Percentiles rank a stretch among this genome's conserved stretches.
These are phyloP conservation scores for Colletotrichum kahawae DNA, from an alignment of 2,329 filamentous ascomycete species.

Conservation along the genomic window DNA sequence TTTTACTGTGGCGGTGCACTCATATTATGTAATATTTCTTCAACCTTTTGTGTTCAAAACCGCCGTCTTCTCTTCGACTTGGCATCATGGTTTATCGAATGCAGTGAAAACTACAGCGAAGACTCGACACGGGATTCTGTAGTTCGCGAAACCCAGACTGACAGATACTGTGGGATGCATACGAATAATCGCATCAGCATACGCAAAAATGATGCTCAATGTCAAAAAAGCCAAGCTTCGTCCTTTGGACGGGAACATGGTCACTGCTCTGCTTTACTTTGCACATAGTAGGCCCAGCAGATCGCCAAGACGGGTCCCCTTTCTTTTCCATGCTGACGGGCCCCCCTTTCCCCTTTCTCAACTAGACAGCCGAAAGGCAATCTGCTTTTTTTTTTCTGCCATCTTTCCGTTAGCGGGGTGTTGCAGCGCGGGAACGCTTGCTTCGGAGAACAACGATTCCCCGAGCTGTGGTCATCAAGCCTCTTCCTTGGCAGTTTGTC, in stretches of 20 bases:
- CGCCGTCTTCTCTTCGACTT: not conserved
- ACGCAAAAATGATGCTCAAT: not conserved
- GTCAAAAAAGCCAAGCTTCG: not conserved
- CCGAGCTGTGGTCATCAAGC: not conserved
- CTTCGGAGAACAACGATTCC: not conserved
- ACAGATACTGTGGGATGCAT: not conserved
- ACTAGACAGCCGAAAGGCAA: not conserved
- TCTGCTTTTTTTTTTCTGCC: not conserved
- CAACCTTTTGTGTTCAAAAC: not conserved
- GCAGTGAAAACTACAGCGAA: not conserved
- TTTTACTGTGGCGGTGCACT: not conserved
- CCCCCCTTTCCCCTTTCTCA: not conserved
- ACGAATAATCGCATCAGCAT: not conserved
- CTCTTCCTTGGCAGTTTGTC: not conserved
- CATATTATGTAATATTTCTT: not conserved
- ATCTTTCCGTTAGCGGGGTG: not conserved
- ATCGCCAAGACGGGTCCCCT: constrained; percentile 7
- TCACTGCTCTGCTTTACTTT: not conserved
- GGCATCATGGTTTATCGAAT: not conserved
- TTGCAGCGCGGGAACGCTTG: not conserved
- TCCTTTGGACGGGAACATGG: not conserved
- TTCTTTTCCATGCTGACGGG: not conserved
- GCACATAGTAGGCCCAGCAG: not conserved
- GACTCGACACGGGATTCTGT: not conserved
- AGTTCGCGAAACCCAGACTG: accelerated